Evolutionary conservation across 2,329 filamentous ascomycete genomes (phyloP).

Genomic region (Aspergillus uvarum): DNA sequence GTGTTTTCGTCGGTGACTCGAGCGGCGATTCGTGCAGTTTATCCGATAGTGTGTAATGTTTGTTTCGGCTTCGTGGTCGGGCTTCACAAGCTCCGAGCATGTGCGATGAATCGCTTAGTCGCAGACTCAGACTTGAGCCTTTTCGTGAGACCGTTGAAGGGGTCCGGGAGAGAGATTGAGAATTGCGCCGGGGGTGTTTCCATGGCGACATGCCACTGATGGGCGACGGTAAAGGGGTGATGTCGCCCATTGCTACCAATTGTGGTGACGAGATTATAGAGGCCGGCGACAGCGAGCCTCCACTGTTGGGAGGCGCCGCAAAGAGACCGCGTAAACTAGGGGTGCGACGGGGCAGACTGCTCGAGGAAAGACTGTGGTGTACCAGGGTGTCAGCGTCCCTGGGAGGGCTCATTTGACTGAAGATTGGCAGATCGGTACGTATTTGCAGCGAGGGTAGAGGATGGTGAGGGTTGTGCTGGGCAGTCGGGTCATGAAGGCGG

Average conservation of each 20-base stretch:
- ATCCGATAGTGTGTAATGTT: slow-evolving; percentile 45
- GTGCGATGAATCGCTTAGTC: slow-evolving; percentile 38
- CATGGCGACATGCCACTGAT: slow-evolving; percentile 48
- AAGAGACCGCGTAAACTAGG: slow-evolving; percentile 46
- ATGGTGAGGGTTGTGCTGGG: slow-evolving; percentile 12
- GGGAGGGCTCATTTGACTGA: slow-evolving; percentile 28
- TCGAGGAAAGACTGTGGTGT: slow-evolving; percentile 43
- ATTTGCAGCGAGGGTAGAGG: slow-evolving; percentile 34
- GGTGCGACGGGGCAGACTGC: slow-evolving; percentile 45
- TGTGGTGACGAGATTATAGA: slow-evolving; percentile 72
- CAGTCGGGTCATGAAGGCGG: slow-evolving; percentile 14
- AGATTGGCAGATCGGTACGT: slow-evolving; percentile 33
- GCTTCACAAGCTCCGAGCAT: slow-evolving; percentile 31
- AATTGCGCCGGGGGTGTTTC: slow-evolving; percentile 55
- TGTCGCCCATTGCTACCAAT: slow-evolving; percentile 71
- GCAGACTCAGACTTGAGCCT: slow-evolving; percentile 36
- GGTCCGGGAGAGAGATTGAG: slow-evolving; percentile 48
- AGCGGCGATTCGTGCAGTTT: slow-evolving; percentile 18
- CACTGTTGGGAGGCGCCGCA: slow-evolving; percentile 38
- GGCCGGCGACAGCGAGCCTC: slow-evolving; percentile 56
- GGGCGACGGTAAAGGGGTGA: slow-evolving; percentile 77
- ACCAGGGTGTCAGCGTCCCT: slow-evolving; percentile 36
- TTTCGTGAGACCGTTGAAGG: slow-evolving; percentile 43
- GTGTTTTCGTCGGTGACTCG: slow-evolving; percentile 11
- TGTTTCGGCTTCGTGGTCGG: slow-evolving; percentile 31